phyloP scores from a whole-genome alignment of 2,329 filamentous ascomycete species.

The Pyricularia grisea region DNA sequence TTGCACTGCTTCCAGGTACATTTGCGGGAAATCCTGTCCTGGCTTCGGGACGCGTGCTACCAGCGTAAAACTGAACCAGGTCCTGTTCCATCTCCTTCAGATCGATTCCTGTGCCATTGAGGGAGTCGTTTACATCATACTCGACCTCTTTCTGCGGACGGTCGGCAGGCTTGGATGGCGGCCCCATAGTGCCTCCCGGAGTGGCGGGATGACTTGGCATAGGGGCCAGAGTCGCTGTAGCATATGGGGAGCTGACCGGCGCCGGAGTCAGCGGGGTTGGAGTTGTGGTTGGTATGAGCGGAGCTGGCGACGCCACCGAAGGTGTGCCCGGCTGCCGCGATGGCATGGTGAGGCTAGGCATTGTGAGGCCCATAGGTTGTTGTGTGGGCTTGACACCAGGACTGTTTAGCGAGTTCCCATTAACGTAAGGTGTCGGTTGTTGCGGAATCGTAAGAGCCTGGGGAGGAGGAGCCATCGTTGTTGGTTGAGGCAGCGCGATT shows the following conservation, averaged over 20 bases:
- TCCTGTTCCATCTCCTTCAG: constrained; percentile 79
- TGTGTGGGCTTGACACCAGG: neutral
- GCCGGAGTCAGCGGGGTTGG: constrained; percentile 1
- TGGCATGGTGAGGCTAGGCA: constrained; percentile 3
- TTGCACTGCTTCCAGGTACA: constrained; percentile 41
- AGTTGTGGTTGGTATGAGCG: neutral
- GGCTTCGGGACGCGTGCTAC: constrained; percentile 30
- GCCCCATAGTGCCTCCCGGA: constrained; percentile 37
- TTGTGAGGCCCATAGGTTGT: neutral
- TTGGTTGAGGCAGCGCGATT: constrained; percentile 38
- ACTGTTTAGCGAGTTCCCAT: constrained; percentile 11
- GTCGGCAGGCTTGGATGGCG: constrained; percentile 52
- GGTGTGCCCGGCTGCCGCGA: constrained; percentile 1
- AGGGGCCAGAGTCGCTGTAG: constrained; percentile 14
- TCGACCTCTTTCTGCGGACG: constrained; percentile 51
- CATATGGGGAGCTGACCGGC: constrained; percentile 5
- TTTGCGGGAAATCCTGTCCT: constrained; percentile 47
- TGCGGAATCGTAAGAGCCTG: constrained; percentile 12
- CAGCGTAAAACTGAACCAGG: constrained; percentile 57
- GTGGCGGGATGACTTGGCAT: constrained; percentile 10
- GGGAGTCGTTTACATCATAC: constrained; percentile 73
- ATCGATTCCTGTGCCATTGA: constrained; percentile 80
- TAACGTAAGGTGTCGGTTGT: constrained; percentile 12
- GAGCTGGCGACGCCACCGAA: constrained; percentile 1
- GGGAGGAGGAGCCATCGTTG: constrained; percentile 47